A percentile compares a stretch with the other conserved stretches of the same genome.
Conservation (phyloP, 2,329 filamentous ascomycete genomes). For the Fusarium lyarnte region DNA sequence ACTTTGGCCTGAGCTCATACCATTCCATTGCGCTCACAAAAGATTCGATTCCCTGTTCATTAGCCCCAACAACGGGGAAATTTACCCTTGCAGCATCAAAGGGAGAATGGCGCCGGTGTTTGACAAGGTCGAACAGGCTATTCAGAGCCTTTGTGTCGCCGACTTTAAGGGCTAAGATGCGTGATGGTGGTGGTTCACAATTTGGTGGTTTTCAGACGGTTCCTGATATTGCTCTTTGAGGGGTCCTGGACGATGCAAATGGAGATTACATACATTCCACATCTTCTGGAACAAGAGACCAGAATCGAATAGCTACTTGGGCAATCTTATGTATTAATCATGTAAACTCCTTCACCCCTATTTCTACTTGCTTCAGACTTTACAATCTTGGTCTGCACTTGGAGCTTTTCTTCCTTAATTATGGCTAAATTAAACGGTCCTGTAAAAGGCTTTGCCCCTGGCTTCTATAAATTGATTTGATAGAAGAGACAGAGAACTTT, state of each 20-base stretch:
- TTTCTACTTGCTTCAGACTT: not conserved
- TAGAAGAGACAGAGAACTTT: no score
- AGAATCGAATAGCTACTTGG: not conserved
- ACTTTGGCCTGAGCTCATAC: no score
- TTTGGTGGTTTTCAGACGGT: no score
- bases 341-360: not conserved
- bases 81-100: not conserved
- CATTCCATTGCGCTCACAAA: no score
- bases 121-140: not conserved
- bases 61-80: not conserved
- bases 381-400: rapidly evolving
- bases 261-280: not conserved
- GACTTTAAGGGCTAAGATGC: no score
- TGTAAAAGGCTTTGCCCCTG: no score
- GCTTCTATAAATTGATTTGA: no score
- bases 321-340: not conserved
- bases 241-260: rapidly evolving
- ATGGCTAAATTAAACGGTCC: not conserved
- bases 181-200: no score
- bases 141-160: no score
- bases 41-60: no score
- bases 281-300: not conserved
- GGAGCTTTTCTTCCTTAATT: not conserved
- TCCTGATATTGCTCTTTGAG: no score
- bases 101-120: rapidly evolving